Conservation (phyloP, 768 basidiomycete species). For the Hygrocybe coccinea region DNA sequence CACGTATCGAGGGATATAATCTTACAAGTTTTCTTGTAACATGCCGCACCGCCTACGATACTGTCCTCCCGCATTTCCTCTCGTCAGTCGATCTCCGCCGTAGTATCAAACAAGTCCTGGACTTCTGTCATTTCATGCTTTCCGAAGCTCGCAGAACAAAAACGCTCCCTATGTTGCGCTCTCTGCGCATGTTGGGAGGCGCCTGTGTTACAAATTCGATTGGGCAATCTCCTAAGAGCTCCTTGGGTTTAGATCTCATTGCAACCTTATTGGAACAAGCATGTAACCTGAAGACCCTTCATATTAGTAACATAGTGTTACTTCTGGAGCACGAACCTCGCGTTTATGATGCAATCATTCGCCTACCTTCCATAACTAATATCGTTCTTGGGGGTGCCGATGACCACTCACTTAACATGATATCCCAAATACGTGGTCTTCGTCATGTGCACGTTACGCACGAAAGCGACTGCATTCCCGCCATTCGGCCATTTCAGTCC, state of each 20-base stretch:
- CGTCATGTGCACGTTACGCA: background rate
- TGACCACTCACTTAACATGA: background rate
- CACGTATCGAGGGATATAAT: background rate
- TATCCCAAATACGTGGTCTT: background rate
- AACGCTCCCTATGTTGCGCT: background rate
- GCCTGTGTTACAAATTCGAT: background rate
- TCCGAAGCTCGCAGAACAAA: background rate
- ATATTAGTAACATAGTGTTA: background rate
- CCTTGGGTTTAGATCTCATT: background rate
- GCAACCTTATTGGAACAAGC: background rate
- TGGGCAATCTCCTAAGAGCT: background rate
- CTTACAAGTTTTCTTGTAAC: background rate
- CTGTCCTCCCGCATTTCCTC: background rate
- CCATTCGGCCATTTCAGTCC: conserved; percentile 1
- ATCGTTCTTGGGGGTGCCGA: background rate
- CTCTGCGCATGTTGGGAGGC: background rate
- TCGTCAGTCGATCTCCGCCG: background rate
- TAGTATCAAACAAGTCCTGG: background rate
- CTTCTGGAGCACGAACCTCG: background rate
- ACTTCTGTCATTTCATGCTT: background rate
- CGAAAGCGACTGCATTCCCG: background rate
- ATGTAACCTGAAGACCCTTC: background rate
- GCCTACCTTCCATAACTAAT: background rate
- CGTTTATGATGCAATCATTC: background rate
- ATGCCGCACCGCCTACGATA: background rate